Evolutionary conservation across 2,329 filamentous ascomycete genomes (phyloP).

Genomic region (Sporothrix pallida): DNA sequence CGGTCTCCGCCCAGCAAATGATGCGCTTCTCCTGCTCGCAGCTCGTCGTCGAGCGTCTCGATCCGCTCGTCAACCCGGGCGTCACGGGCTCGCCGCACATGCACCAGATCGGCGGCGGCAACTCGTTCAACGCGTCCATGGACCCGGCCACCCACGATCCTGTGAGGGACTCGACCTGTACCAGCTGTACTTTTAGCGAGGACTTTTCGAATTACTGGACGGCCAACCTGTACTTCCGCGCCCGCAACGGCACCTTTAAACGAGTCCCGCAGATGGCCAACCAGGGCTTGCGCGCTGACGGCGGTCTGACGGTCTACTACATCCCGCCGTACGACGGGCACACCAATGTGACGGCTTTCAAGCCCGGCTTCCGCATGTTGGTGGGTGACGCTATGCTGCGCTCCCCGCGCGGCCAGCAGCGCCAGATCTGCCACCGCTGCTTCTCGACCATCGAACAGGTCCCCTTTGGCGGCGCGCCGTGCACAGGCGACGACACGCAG

Average conservation of each 20-base stretch:
- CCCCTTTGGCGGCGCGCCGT: conserved; percentile 40
- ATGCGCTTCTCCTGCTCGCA: conserved; percentile 42
- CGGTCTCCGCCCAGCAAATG: conserved; percentile 45
- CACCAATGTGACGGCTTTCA: conserved; percentile 52
- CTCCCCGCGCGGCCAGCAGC: conserved; percentile 37
- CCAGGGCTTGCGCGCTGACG: conserved; percentile 28
- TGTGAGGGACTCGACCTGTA: conserved; percentile 38
- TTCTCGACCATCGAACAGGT: conserved; percentile 39
- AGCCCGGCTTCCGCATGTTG: conserved; percentile 50
- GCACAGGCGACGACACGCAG: conserved; percentile 45
- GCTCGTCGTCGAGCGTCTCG: conserved; percentile 40
- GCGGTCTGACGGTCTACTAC: conserved; percentile 50
- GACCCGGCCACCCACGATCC: conserved; percentile 36
- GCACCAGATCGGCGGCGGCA: conserved; percentile 49
- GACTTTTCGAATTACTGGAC: conserved; percentile 48
- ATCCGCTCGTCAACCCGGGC: conserved; percentile 47
- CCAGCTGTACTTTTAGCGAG: conserved; percentile 44
- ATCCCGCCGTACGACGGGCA: conserved; percentile 49
- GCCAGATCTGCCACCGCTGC: conserved; percentile 42
- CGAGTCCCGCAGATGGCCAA: conserved; percentile 38
- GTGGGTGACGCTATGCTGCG: conserved; percentile 44
- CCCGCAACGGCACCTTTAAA: conserved; percentile 42
- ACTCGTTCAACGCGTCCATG: conserved; percentile 50
- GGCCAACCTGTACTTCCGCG: conserved; percentile 42
- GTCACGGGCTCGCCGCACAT: conserved; percentile 46